Base-by-base conservation (phyloP, 139 green algal genomes). In the Tetratostichococcus sp. region DNA sequence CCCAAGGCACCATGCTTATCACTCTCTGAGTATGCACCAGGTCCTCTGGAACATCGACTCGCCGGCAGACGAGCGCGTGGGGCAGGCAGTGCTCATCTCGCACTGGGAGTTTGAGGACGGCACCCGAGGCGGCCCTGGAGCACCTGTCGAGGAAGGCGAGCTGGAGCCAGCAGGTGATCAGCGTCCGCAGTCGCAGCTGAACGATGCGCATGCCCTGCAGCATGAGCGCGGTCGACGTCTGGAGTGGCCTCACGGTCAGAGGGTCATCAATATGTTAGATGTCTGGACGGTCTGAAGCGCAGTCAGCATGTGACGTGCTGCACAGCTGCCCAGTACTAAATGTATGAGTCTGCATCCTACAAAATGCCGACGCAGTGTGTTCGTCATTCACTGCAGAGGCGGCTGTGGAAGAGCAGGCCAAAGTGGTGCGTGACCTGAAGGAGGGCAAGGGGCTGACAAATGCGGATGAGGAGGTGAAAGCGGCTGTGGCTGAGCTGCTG, bases 51-150 rank as follows among this genome's bases (percentile, higher is more conserved):
- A 75, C 35, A 30, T 79, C 11, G 66, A 69, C 26, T 62, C 71
- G 31, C 74, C 31, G 39, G 22, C 73, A 42, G 77, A 71, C 28
- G 72, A 69, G 5, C 19, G 35, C 23, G 67, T 82, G 42, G 77
- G 77, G 21, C 77, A 82, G 35, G 77, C 32, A 3, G 76, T 77
- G n/a, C 28, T 72, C 22, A 70, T 82, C 30, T 33, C 30, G n/a
- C 34, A 67, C 39, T 82, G 77, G 77, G 74, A 82, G 22, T 82
- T 68, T 62, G 72, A 75, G 42, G 77, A 82, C 34, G 77, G 77
- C 1, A 82, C 22, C 3, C 57, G 42, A 34, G 77, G 77, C 22
- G 77, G 77, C 22, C 71, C 71, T 23, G 66, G 39, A 35, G 71
- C 71, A 50, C 50, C 50, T 17, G 50, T 62, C 2, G 50, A 62